A percentile compares a stretch with the other conserved stretches of the same genome.
Evolutionary conservation across 495 filamentous ascomycete species (phyloP).

Genomic region (Oleoguttula mirabilis): DNA sequence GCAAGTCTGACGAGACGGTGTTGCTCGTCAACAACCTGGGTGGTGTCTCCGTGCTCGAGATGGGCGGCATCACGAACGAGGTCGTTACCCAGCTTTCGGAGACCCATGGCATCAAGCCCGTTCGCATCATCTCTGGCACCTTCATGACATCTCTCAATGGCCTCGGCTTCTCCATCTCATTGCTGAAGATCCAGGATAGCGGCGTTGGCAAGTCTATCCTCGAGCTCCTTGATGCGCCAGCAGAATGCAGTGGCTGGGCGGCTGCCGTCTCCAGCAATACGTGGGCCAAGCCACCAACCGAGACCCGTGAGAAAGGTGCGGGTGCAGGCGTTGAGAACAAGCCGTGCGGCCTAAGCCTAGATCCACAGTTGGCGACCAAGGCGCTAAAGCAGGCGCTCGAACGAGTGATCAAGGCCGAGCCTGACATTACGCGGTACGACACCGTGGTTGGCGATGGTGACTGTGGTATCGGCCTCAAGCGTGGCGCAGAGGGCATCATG

Average conservation of each 20-base stretch:
- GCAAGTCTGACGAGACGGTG: conserved; percentile 51
- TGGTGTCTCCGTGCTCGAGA: conserved; percentile 77
- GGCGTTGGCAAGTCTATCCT: conserved; percentile 75
- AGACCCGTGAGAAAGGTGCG: conserved; percentile 19
- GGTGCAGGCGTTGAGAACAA: conserved; percentile 37
- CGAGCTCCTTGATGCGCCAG: conserved; percentile 73
- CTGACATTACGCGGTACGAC: conserved; percentile 77
- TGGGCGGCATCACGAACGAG: conserved; percentile 82
- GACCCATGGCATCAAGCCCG: conserved; percentile 58
- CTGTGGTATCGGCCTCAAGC: conserved; percentile 80
- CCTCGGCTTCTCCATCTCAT: conserved; percentile 76
- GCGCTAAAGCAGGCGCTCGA: conserved; percentile 57
- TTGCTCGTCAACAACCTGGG: conserved; percentile 89
- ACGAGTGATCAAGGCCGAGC: conserved; percentile 62
- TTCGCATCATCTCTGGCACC: conserved; percentile 52
- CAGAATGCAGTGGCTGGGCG: conserved; percentile 77
- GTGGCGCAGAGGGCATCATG: conserved; percentile 71
- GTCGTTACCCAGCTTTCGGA: conserved; percentile 63
- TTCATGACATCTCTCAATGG: conserved; percentile 87
- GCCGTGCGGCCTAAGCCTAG: conserved; percentile 60
- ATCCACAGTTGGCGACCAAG: conserved; percentile 44
- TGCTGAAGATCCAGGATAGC: conserved; percentile 71
- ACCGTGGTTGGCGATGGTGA: conserved; percentile 92
- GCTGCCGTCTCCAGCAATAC: conserved; percentile 47
- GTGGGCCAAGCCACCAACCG: conserved; percentile 36